phyloP scores from a whole-genome alignment of 208 protist genomes.

The Wallacemonas sp. region DNA sequence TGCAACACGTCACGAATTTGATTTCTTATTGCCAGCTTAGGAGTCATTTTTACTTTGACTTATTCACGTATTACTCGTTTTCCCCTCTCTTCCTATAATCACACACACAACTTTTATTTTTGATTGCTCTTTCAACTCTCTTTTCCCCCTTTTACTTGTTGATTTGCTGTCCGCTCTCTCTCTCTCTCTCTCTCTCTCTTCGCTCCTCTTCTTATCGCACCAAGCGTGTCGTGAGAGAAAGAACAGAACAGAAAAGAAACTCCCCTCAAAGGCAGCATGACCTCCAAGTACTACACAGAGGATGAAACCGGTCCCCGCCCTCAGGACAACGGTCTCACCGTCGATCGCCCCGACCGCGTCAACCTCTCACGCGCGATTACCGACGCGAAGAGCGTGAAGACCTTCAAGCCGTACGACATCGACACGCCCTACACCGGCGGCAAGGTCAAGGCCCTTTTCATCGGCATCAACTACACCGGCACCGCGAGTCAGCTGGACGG shows the following conservation, averaged over 20 bases:
- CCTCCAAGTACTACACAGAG: slow-evolving; percentile 9
- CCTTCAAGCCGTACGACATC: slow-evolving; percentile 38
- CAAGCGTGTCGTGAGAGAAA: neutral
- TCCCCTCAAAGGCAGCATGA: slow-evolving; percentile 11
- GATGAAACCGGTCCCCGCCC: slow-evolving; percentile 3
- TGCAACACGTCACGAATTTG: too few relatives aligned
- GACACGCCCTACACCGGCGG: slow-evolving; percentile 43
- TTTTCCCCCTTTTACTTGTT: too few relatives aligned
- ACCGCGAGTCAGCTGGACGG: slow-evolving; percentile 42
- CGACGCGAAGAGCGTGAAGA: slow-evolving; percentile 24
- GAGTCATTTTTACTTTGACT: too few relatives aligned
- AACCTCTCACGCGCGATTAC: slow-evolving; percentile 24
- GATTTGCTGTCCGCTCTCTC: neutral
- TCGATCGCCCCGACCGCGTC: slow-evolving; percentile 36
- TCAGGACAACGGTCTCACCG: slow-evolving; percentile 19
- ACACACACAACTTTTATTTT: neutral
- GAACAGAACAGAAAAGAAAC: neutral
- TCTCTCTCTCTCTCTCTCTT: slow-evolving; percentile 1
- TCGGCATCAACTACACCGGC: slow-evolving; percentile 77
- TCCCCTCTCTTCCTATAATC: too few relatives aligned
- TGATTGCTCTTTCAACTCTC: neutral
- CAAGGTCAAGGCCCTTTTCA: slow-evolving; percentile 61
- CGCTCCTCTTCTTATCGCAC: neutral
- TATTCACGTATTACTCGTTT: too few relatives aligned
- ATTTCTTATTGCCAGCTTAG: too few relatives aligned